Evolutionary conservation across 176 grass and related monocot species (phyloP), one percentile per base, ranked within the genome.

Genomic region (Bromus sterilis): DNA sequence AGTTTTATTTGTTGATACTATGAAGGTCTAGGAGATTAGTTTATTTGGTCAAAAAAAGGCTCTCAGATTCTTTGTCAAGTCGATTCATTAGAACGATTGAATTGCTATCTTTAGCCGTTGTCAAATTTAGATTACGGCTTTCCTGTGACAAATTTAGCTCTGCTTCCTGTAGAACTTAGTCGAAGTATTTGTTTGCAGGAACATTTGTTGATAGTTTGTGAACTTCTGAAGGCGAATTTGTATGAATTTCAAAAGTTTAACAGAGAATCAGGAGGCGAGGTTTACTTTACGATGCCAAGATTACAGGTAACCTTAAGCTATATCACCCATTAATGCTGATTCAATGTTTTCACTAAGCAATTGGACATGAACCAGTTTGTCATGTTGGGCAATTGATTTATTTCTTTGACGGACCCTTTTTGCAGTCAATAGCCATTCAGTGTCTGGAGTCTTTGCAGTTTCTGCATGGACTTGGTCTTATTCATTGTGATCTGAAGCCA

Each of bases 181-280:
- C 40, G 6, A 70, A 76, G 14, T 80, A 61, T 85, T 79, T 48
- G 71, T 86, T 59, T 89, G 79, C 78, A 99, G 97, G 97, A 99
- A 80, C 97, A 99, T 80, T 91, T 99, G 82, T 61, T 99, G 80
- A 99, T 99, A 88, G 93, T 99, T 10, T 99, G 97, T 85, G 97
- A 99, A 84, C 97, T 99, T 91, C 87, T 99, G 24, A 99, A 99
- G 87, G 97, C 97, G 65, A 99, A 99, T 78, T 82, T 99, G 75
- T 99, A 99, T 62, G 97, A 99, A 75, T 99, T 99, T 77, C 97
- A 99, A 77, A 99, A 99, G 77, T 99, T 99, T 32, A 99, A 99
- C 63, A 91, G 97, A 84, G 97, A 99, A 99, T 99, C 96, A 53
- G 96, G 96, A 79, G 96, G 96, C 0, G 96, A 99, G 76, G 96